These are phyloP conservation scores for Linderina pennispora DNA, from an alignment of 192 early-diverging fungal species.

Conservation along the genomic window DNA sequence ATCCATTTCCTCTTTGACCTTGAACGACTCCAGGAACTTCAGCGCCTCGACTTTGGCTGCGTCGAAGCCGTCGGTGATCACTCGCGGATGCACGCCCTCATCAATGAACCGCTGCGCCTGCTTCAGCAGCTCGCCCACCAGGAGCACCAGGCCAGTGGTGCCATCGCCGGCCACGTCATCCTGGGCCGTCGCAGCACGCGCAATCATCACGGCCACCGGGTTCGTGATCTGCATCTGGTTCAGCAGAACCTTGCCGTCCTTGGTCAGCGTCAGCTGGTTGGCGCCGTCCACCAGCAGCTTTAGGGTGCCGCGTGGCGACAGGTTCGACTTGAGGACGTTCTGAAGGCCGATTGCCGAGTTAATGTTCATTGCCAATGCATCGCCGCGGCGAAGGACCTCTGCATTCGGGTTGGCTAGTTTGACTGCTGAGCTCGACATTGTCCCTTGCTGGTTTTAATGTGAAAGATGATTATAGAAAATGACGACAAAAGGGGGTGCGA, in stretches of 20 bases:
- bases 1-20: slow-evolving; percentile 70
- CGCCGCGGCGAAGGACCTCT: slow-evolving; percentile 96
- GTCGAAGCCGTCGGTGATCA: slow-evolving; percentile 96
- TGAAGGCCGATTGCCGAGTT: slow-evolving; percentile 92
- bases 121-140: slow-evolving; percentile 96
- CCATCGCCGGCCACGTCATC: slow-evolving; percentile 99
- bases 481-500: no score
- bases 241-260: slow-evolving; percentile 98
- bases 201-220: slow-evolving; percentile 99
- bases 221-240: slow-evolving; percentile 99
- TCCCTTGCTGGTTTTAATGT: no score
- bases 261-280: slow-evolving; percentile 94
- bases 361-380: slow-evolving; percentile 95
- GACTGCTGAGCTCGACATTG: slow-evolving; percentile 67
- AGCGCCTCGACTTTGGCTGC: slow-evolving; percentile 94
- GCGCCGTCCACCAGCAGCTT: slow-evolving; percentile 99
- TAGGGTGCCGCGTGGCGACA: slow-evolving; percentile 97
- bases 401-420: slow-evolving; percentile 97
- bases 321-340: slow-evolving; percentile 93
- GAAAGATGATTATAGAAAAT: no score
- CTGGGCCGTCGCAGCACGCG: slow-evolving; percentile 96
- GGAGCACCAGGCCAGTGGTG: slow-evolving; percentile 93
- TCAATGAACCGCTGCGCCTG: slow-evolving; percentile 90
- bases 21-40: slow-evolving; percentile 87
- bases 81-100: slow-evolving; percentile 94